phyloP scores from a whole-genome alignment of 1,284 basidiomycete species.

The Mycena citricolor region DNA sequence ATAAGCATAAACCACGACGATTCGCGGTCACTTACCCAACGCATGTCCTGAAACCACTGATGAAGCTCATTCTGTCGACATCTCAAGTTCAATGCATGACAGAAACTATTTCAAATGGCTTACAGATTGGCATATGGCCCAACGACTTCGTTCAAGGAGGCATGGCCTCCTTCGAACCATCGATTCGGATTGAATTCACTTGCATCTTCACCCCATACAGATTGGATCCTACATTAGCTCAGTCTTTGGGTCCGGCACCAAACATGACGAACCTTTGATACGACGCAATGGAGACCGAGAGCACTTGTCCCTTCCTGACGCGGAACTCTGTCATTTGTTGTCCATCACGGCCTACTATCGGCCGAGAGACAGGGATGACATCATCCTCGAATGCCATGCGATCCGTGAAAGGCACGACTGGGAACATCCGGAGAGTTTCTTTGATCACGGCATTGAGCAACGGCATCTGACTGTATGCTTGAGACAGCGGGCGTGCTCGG shows the following conservation, averaged over 20 bases:
- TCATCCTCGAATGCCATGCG: slow-evolving; percentile 37
- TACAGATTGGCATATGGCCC: slow-evolving; percentile 36
- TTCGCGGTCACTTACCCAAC: slow-evolving; percentile 28
- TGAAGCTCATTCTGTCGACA: slow-evolving; percentile 25
- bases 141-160: slow-evolving; percentile 19
- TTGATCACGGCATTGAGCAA: slow-evolving; percentile 23
- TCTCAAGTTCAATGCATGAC: background rate
- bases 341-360: slow-evolving; percentile 35
- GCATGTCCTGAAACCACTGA: slow-evolving; percentile 32
- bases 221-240: slow-evolving; percentile 30
- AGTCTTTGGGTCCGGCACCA: too few species aligned
- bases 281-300: slow-evolving; percentile 31
- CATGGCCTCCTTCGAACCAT: slow-evolving; percentile 24
- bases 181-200: slow-evolving; percentile 33
- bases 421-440: slow-evolving; percentile 42
- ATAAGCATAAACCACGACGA: background rate
- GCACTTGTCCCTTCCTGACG: slow-evolving; percentile 36
- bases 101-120: slow-evolving; percentile 10
- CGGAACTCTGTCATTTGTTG: slow-evolving; percentile 35
- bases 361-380: slow-evolving; percentile 39
- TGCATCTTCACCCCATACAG: slow-evolving; percentile 36
- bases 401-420: slow-evolving; percentile 32
- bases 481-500: too few species aligned
- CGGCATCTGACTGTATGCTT: slow-evolving; percentile 11
- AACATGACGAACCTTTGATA: slow-evolving; percentile 37